Conservation (phyloP, 169 alveolate genomes). For the Plasmodium inui region DNA sequence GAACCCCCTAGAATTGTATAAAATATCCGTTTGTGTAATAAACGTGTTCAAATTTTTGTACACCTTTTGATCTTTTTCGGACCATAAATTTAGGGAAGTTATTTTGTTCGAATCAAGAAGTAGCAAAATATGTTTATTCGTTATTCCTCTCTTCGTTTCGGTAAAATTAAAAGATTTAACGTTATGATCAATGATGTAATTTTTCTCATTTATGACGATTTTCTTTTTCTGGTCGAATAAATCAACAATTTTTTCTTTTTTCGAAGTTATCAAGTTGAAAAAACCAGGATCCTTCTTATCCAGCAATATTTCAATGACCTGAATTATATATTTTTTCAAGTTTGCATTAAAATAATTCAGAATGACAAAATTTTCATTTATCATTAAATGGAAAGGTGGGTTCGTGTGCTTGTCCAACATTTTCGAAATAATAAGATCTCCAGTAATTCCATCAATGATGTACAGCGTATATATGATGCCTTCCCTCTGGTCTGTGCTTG, state of each 20-base stretch:
- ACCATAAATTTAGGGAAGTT: slow-evolving; percentile 12
- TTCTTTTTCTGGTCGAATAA: slow-evolving; percentile 50
- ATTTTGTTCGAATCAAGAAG: slow-evolving; percentile 65
- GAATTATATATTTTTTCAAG: slow-evolving; percentile 45
- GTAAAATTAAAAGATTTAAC: slow-evolving; percentile 69
- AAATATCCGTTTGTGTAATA: slow-evolving; percentile 68
- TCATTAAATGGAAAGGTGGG: slow-evolving; percentile 64
- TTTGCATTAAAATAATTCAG: slow-evolving; percentile 34
- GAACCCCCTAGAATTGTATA: slow-evolving; percentile 69
- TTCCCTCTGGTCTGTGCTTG: background rate
- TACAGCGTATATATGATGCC: slow-evolving; percentile 32
- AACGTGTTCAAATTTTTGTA: slow-evolving; percentile 51
- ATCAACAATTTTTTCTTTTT: slow-evolving; percentile 65
- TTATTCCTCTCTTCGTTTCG: slow-evolving; percentile 74
- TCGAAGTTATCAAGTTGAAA: slow-evolving; percentile 48
- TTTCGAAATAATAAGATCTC: slow-evolving; percentile 33
- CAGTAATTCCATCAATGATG: slow-evolving; percentile 63
- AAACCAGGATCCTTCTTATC: slow-evolving; percentile 73
- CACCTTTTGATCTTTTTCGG: slow-evolving; percentile 12
- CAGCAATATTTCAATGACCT: slow-evolving; percentile 40
- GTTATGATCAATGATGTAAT: slow-evolving; percentile 69
- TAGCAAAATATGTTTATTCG: slow-evolving; percentile 68
- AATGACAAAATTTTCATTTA: slow-evolving; percentile 60
- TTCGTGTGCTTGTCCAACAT: slow-evolving; percentile 33
- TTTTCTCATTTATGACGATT: slow-evolving; percentile 52